These are phyloP conservation scores for Conoideocrella luteorostrata DNA, from an alignment of 2,329 filamentous ascomycete genomes.

Conservation along the genomic window DNA sequence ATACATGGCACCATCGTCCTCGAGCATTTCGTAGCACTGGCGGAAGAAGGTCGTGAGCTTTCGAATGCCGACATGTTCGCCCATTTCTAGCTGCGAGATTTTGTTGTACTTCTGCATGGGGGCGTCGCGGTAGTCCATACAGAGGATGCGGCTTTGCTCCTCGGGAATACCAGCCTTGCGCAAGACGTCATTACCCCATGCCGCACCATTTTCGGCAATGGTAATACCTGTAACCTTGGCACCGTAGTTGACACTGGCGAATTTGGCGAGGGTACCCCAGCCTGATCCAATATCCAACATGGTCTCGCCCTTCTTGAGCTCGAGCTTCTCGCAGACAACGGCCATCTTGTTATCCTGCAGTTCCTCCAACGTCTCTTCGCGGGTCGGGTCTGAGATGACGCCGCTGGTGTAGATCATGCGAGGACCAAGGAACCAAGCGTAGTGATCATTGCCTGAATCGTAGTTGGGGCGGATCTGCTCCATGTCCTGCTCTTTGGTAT, in stretches of 20 bases:
- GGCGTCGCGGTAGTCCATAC: constrained; percentile 93
- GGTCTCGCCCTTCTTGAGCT: no score
- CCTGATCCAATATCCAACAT: no score
- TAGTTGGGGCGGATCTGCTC: constrained; percentile 91
- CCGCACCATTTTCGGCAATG: no score
- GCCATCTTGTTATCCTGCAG: constrained; percentile 90
- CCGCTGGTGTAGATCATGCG: constrained; percentile 97
- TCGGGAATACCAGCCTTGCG: constrained; percentile 76
- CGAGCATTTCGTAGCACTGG: constrained; percentile 91
- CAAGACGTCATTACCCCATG: constrained; percentile 89
- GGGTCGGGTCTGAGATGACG: constrained; percentile 56
- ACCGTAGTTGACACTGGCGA: no score
- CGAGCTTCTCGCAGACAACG: no score
- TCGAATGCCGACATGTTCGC: constrained; percentile 93
- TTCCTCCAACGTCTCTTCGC: constrained; percentile 85
- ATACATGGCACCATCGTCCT: constrained; percentile 94
- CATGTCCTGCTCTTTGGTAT: constrained; percentile 82
- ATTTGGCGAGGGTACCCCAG: no score
- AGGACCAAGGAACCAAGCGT: constrained; percentile 91
- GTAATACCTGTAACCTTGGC: no score
- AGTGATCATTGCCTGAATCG: constrained; percentile 93
- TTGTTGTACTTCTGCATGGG: constrained; percentile 71
- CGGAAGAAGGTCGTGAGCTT: constrained; percentile 75
- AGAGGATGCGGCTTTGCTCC: constrained; percentile 84
- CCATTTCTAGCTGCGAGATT: constrained; percentile 98